These are phyloP conservation scores for Dissophora ornata DNA, from an alignment of 192 early-diverging fungal species.

Conservation along the genomic window DNA sequence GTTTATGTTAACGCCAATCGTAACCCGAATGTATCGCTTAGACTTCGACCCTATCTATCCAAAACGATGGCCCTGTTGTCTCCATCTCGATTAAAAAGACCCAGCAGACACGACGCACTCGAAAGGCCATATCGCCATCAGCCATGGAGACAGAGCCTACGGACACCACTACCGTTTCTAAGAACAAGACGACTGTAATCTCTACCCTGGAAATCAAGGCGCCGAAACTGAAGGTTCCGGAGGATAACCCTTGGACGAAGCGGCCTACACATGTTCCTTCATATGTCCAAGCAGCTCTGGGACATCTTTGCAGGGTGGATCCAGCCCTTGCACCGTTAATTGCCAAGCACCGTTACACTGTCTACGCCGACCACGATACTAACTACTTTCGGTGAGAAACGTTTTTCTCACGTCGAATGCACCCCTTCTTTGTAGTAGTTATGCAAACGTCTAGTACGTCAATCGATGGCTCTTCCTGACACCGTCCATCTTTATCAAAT, in stretches of 20 bases:
- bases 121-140: not conserved
- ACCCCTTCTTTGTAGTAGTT: too few species aligned
- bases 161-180: not conserved
- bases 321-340: conserved; percentile 28
- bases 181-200: too few species aligned
- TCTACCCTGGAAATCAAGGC: not conserved
- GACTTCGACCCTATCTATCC: not conserved
- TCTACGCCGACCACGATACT: conserved; percentile 36
- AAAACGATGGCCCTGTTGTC: not conserved
- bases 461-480: not conserved
- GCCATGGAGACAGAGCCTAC: not conserved
- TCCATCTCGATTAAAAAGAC: not conserved
- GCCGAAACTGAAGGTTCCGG: conserved; percentile 13
- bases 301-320: conserved; percentile 27
- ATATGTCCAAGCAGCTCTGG: conserved; percentile 30
- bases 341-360: conserved; percentile 27
- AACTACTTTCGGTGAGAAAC: conserved; percentile 56
- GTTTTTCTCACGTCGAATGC: too few species aligned
- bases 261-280: conserved; percentile 15
- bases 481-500: not conserved
- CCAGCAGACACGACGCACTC: not conserved
- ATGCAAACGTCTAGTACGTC: too few species aligned
- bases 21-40: not conserved
- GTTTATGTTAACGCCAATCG: too few species aligned
- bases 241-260: conserved; percentile 31